phyloP scores from a whole-genome alignment of 139 green algal species.

The Chara braunii region DNA sequence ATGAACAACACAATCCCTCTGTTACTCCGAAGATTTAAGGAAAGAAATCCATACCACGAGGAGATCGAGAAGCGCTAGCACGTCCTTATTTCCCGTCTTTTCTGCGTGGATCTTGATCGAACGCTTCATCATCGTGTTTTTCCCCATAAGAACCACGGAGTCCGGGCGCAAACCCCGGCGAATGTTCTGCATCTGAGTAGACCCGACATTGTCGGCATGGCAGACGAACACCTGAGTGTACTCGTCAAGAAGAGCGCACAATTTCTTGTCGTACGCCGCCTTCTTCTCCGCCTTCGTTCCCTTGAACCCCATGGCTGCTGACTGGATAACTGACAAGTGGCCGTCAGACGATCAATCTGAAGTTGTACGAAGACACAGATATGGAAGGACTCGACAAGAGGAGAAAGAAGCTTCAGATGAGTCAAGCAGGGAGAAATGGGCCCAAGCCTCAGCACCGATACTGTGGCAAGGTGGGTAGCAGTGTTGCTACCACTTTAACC shows the following conservation, averaged over 20 bases:
- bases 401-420: neutral
- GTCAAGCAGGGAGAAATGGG: neutral
- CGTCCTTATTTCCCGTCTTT: conserved; percentile 76
- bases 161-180: conserved; percentile 81
- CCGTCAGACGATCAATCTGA: neutral
- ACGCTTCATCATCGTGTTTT: conserved; percentile 99
- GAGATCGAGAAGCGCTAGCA: conserved; percentile 68
- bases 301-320: conserved; percentile 24
- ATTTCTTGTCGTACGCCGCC: conserved; percentile 39
- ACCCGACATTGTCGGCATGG: conserved; percentile 97
- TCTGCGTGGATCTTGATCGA: conserved; percentile 90
- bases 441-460: neutral
- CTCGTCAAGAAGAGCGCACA: conserved; percentile 45
- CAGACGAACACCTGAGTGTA: conserved; percentile 34
- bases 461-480: conserved; percentile 23
- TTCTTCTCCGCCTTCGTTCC: conserved; percentile 48
- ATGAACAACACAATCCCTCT: no score
- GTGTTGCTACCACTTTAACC: conserved; percentile 24
- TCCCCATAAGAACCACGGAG: conserved; percentile 93
- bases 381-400: neutral
- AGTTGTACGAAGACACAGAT: neutral
- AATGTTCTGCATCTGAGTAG: conserved; percentile 96
- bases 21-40: no score
- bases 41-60: conserved; percentile 58
- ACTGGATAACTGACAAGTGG: neutral